Evolutionary conservation across 2,329 filamentous ascomycete species (phyloP).

Genomic region (Sporothrix brasiliensis): DNA sequence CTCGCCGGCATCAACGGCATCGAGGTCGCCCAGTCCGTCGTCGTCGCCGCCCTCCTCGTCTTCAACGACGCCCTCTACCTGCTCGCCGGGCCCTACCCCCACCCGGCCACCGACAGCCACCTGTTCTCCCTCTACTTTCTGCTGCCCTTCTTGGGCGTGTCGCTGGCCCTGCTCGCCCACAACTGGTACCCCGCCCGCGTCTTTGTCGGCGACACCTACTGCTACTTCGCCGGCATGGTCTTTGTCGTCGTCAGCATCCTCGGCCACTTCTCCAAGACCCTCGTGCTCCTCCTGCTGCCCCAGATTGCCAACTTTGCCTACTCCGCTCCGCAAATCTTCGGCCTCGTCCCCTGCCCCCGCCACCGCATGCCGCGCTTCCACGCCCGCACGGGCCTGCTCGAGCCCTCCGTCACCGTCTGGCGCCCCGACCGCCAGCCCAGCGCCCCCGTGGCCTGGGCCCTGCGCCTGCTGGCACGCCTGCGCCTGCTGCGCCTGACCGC

Average conservation of each 20-base stretch:
- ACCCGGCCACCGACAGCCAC: conserved; percentile 94
- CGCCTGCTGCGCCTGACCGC: conserved; percentile 68
- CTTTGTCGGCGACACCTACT: conserved; percentile 98
- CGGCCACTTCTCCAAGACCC: conserved; percentile 96
- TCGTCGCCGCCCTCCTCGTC: conserved; percentile 80
- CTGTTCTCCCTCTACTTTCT: conserved; percentile 95
- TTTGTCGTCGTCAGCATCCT: conserved; percentile 96
- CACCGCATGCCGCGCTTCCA: conserved; percentile 92
- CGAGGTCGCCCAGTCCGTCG: conserved; percentile 90
- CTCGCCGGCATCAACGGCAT: conserved; percentile 99
- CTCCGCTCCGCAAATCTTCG: conserved; percentile 88
- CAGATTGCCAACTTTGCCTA: conserved; percentile 98
- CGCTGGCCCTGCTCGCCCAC: conserved; percentile 79
- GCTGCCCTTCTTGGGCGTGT: conserved; percentile 91
- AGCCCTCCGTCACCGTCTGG: conserved; percentile 84
- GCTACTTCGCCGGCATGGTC: conserved; percentile 99
- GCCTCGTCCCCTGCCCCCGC: conserved; percentile 85
- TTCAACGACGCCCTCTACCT: conserved; percentile 90
- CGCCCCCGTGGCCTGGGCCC: conserved; percentile 60
- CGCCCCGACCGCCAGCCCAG: conserved; percentile 67
- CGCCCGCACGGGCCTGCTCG: conserved; percentile 77
- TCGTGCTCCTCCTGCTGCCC: conserved; percentile 85
- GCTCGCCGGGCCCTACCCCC: conserved; percentile 64
- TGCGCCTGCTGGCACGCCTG: conserved; percentile 71
- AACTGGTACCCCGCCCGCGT: conserved; percentile 96